Evolutionary conservation across 2,329 filamentous ascomycete species (phyloP).

Genomic region (Tolypocladium pustulatum): DNA sequence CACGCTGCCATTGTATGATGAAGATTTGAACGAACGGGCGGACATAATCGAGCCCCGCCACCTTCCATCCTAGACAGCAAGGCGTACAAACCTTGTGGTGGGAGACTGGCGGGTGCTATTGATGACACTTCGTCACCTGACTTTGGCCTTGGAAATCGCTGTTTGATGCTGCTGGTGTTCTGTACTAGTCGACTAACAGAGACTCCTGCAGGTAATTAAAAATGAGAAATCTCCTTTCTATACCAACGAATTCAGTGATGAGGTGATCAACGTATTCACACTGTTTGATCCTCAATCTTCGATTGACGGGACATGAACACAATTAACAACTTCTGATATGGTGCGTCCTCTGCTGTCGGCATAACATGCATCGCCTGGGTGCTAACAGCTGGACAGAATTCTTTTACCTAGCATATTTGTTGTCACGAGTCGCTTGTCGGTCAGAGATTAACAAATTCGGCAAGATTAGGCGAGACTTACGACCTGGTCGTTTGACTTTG

Average conservation of each 20-base stretch:
- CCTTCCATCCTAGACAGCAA: constrained; percentile 39
- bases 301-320: constrained; percentile 38
- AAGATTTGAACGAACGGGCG: constrained; percentile 61
- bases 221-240: constrained; percentile 8
- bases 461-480: not conserved
- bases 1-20: constrained; percentile 36
- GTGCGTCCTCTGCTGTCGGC: constrained; percentile 14
- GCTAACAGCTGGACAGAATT: not conserved
- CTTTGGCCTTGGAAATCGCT: constrained; percentile 23
- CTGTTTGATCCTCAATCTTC: constrained; percentile 41
- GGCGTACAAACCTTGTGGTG: constrained; percentile 54
- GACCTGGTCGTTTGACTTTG: not conserved
- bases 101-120: constrained; percentile 41
- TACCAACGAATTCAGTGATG: constrained; percentile 28
- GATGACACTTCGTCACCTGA: constrained; percentile 60
- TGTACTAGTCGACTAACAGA: constrained; percentile 19
- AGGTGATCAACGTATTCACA: constrained; percentile 44
- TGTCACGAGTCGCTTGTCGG: not conserved
- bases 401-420: not conserved
- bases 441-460: constrained; percentile 1
- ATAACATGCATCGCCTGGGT: not conserved
- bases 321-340: constrained; percentile 42
- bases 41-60: constrained; percentile 50
- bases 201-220: constrained; percentile 22
- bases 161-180: constrained; percentile 14